Evolutionary conservation across 1,139 yeast species (phyloP).

Genomic region (Zygosaccharomyces sapae): DNA sequence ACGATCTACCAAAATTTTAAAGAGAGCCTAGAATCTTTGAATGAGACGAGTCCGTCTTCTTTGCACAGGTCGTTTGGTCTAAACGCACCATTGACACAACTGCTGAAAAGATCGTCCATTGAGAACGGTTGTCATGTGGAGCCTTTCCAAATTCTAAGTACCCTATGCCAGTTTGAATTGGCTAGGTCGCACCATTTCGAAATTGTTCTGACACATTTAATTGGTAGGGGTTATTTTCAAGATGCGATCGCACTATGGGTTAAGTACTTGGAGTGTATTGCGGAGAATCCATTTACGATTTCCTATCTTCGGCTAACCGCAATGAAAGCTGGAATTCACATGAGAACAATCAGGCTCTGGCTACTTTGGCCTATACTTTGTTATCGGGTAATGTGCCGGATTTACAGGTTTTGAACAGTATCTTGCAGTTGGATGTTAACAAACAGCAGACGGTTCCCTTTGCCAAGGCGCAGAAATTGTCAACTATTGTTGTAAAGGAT

Average conservation of each 20-base stretch:
- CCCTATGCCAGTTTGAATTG: conserved; percentile 25
- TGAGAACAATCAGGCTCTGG: conserved; percentile 20
- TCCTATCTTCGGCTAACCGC: conserved; percentile 12
- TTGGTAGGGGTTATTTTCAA: conserved; percentile 19
- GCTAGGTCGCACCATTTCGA: conserved; percentile 31
- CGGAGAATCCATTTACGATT: conserved; percentile 22
- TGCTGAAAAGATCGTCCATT: conserved; percentile 21
- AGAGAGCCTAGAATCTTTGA: conserved; percentile 13
- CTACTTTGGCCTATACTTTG: conserved; percentile 27
- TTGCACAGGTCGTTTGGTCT: conserved; percentile 22
- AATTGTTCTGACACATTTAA: conserved; percentile 23
- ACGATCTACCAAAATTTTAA: conserved; percentile 18
- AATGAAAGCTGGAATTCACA: conserved; percentile 18
- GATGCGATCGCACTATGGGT: conserved; percentile 35
- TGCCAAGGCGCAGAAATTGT: conserved; percentile 13
- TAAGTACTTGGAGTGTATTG: conserved; percentile 26
- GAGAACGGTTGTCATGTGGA: conserved; percentile 18
- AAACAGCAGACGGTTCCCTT: conserved; percentile 16
- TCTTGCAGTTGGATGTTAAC: conserved; percentile 21
- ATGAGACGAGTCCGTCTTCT: conserved; percentile 14
- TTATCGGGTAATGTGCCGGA: conserved; percentile 24
- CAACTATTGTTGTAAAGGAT: too few relatives aligned
- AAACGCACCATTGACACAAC: conserved; percentile 19
- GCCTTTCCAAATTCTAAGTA: conserved; percentile 29
- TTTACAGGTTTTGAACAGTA: conserved; percentile 20